phyloP scores from a whole-genome alignment of 768 basidiomycete genomes.

The Leccinum rimulosum region DNA sequence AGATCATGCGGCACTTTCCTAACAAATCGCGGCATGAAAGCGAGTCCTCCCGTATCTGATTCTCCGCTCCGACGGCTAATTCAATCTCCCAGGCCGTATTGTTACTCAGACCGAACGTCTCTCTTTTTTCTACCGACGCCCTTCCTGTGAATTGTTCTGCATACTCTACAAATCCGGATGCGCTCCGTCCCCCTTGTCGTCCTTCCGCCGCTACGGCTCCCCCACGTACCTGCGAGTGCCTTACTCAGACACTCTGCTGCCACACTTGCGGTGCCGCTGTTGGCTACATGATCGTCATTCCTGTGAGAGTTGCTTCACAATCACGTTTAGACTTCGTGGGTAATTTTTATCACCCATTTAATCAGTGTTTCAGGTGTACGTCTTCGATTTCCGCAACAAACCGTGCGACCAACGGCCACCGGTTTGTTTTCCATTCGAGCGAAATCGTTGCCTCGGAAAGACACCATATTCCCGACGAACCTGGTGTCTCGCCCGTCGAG shows the following conservation, averaged over 20 bases:
- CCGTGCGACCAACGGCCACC: conserved; percentile 78
- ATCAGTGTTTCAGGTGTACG: conserved; percentile 68
- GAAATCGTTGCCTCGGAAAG: conserved; percentile 65
- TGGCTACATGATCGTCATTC: conserved; percentile 80
- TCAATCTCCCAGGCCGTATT: conserved; percentile 62
- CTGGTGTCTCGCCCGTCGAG: conserved; percentile 53
- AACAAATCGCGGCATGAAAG: conserved; percentile 87
- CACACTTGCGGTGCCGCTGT: conserved; percentile 72
- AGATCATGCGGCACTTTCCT: conserved; percentile 69
- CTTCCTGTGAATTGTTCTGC: conserved; percentile 75
- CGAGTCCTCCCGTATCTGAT: conserved; percentile 28
- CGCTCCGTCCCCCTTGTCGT: conserved; percentile 38
- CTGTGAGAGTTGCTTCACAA: conserved; percentile 34
- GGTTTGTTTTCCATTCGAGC: conserved; percentile 81
- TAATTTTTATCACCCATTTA: conserved; percentile 8
- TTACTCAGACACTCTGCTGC: conserved; percentile 80
- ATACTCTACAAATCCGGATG: conserved; percentile 48
- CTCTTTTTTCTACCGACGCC: conserved; percentile 82
- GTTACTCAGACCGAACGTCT: conserved; percentile 75
- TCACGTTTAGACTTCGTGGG: conserved; percentile 6
- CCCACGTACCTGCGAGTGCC: conserved; percentile 74
- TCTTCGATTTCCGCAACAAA: conserved; percentile 64
- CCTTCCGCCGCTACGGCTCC: conserved; percentile 32
- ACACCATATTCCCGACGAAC: conserved; percentile 60
- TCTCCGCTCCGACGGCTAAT: conserved; percentile 4